These are phyloP conservation scores for Apiotrichum gracile DNA, from an alignment of 1,284 basidiomycete genomes.

Conservation along the genomic window DNA sequence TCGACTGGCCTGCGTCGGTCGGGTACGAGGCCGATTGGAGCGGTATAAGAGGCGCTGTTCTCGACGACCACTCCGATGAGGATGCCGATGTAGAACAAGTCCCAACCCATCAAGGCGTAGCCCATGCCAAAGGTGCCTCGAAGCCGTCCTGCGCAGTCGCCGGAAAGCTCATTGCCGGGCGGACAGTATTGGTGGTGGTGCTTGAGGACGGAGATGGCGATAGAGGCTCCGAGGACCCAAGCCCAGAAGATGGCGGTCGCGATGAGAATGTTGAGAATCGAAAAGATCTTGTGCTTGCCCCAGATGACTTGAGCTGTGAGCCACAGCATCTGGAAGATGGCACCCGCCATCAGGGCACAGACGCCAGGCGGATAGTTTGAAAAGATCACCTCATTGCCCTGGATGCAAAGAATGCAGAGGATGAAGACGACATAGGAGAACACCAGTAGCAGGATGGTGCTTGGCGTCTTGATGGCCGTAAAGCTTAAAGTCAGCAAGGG, in stretches of 20 bases:
- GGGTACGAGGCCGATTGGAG: conserved; percentile 10
- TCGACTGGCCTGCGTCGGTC: background rate
- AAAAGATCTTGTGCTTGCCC: conserved; percentile 12
- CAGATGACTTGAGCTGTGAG: conserved; percentile 9
- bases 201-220: conserved; percentile 20
- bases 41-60: conserved; percentile 8
- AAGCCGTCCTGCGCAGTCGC: conserved; percentile 23
- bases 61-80: conserved; percentile 17
- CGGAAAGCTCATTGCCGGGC: background rate
- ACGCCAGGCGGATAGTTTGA: conserved; percentile 23
- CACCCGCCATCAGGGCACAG: conserved; percentile 21
- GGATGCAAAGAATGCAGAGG: background rate
- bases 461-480: background rate
- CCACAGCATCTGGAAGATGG: conserved; percentile 19
- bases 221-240: conserved; percentile 18
- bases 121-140: conserved; percentile 11
- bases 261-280: conserved; percentile 14
- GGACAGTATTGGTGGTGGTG: conserved; percentile 21
- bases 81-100: conserved; percentile 23
- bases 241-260: conserved; percentile 16
- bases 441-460: background rate
- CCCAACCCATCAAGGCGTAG: conserved; percentile 5
- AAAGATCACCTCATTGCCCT: background rate
- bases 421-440: background rate
- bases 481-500: background rate